phyloP scores from a whole-genome alignment of 768 basidiomycete genomes.

The Boletus sensibilis region DNA sequence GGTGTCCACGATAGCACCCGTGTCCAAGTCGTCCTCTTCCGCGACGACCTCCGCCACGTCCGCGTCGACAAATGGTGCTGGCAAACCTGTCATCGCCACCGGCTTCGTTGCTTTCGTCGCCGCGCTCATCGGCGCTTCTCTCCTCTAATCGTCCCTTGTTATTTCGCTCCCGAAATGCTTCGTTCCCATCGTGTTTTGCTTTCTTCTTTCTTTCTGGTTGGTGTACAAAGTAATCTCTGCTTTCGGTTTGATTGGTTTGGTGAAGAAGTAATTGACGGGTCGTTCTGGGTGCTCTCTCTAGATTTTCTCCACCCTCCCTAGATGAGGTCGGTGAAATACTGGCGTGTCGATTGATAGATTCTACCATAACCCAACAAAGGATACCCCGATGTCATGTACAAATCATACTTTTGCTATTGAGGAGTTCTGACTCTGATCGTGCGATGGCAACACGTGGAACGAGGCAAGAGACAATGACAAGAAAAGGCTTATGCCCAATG shows the following conservation, averaged over 20 bases:
- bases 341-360: background rate
- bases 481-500: too few relatives aligned
- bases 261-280: background rate
- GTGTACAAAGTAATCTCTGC: background rate
- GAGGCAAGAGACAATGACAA: background rate
- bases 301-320: background rate
- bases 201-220: background rate
- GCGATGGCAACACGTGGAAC: background rate
- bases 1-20: background rate
- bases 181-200: background rate
- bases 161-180: background rate
- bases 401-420: background rate
- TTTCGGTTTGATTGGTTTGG: background rate
- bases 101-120: conserved; percentile 24
- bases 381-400: conserved; percentile 2
- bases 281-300: background rate
- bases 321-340: conserved; percentile 8
- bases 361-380: background rate
- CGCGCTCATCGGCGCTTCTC: conserved; percentile 19
- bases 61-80: conserved; percentile 17
- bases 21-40: background rate
- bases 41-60: background rate
- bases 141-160: conserved; percentile 14
- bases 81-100: conserved; percentile 24
- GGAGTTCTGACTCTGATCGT: background rate